phyloP scores from a whole-genome alignment of 1,284 basidiomycete species.

The Porodaedalea pini region DNA sequence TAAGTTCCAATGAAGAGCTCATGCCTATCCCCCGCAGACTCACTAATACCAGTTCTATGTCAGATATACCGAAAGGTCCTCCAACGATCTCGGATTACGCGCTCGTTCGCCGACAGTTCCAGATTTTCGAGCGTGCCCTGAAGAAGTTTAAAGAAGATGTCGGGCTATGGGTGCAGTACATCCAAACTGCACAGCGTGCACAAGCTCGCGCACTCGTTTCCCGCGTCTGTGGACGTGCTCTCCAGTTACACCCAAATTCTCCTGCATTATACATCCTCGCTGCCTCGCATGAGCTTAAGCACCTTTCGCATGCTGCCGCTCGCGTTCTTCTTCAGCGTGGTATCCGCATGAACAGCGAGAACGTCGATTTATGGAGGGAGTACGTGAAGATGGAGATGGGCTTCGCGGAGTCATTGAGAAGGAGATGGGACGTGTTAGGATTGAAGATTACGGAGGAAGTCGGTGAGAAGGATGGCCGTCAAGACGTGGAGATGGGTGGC shows the following conservation, averaged over 20 bases:
- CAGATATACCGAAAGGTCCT: conserved; percentile 50
- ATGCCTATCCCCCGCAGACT: conserved; percentile 6
- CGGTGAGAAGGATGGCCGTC: conserved; percentile 29
- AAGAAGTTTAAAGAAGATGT: conserved; percentile 89
- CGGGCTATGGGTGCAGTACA: conserved; percentile 85
- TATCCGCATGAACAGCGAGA: conserved; percentile 70
- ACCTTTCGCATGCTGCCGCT: conserved; percentile 76
- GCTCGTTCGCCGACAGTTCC: conserved; percentile 77
- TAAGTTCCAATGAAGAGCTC: conserved; percentile 37
- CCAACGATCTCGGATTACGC: conserved; percentile 79
- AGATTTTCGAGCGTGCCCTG: conserved; percentile 88
- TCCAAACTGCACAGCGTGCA: conserved; percentile 78
- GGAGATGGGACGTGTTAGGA: conserved; percentile 79
- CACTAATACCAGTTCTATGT: not conserved
- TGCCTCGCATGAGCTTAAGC: conserved; percentile 80
- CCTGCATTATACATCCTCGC: conserved; percentile 83
- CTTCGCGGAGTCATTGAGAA: conserved; percentile 79
- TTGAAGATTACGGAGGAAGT: conserved; percentile 39
- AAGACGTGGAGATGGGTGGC: conserved; percentile 34
- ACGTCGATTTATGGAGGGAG: conserved; percentile 77
- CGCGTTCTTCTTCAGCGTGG: conserved; percentile 85
- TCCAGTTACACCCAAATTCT: conserved; percentile 82
- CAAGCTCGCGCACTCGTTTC: conserved; percentile 80
- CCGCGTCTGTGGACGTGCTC: conserved; percentile 73
- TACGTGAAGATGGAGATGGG: conserved; percentile 90